Conservation (phyloP, 2,329 filamentous ascomycete genomes). For the Trichoderma semiorbis region DNA sequence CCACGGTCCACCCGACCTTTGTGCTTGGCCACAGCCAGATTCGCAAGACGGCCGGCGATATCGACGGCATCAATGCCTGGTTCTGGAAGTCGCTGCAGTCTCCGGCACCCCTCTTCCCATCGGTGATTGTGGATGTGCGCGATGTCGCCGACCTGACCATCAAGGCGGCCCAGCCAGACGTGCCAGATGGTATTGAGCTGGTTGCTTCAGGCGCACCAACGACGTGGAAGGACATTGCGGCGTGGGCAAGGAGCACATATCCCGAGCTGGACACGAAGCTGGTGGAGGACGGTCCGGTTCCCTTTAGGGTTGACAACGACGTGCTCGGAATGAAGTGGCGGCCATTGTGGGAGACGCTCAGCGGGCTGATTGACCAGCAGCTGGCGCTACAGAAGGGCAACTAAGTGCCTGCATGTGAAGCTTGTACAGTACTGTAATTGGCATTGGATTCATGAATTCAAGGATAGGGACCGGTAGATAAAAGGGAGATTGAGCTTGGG, state of each 20-base stretch:
- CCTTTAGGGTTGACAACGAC: background rate
- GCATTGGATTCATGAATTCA: no score
- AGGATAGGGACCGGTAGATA: background rate
- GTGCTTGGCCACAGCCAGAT: conserved; percentile 20
- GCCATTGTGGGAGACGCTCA: background rate
- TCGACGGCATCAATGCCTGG: conserved; percentile 19
- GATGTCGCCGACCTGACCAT: conserved; percentile 19
- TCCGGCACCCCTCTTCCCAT: conserved; percentile 7
- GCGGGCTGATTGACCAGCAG: background rate
- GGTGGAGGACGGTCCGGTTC: background rate
- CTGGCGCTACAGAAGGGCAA: background rate
- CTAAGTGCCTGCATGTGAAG: background rate
- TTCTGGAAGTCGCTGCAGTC: conserved; percentile 17
- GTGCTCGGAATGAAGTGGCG: conserved; percentile 13
- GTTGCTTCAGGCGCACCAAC: conserved; percentile 1
- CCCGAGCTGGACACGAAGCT: conserved; percentile 1
- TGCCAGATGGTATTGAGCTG: background rate
- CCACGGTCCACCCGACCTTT: conserved; percentile 21
- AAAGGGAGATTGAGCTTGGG: background rate
- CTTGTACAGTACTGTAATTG: no score
- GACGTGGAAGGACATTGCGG: background rate
- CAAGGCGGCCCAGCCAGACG: background rate
- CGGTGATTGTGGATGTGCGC: conserved; percentile 15
- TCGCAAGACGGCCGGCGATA: conserved; percentile 11
- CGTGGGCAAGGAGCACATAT: background rate